Percentiles rank a stretch among this genome's conserved stretches.
Conservation (phyloP, 23 red algal species). For the Cyanidiococcus yangmingshanensis region DNA sequence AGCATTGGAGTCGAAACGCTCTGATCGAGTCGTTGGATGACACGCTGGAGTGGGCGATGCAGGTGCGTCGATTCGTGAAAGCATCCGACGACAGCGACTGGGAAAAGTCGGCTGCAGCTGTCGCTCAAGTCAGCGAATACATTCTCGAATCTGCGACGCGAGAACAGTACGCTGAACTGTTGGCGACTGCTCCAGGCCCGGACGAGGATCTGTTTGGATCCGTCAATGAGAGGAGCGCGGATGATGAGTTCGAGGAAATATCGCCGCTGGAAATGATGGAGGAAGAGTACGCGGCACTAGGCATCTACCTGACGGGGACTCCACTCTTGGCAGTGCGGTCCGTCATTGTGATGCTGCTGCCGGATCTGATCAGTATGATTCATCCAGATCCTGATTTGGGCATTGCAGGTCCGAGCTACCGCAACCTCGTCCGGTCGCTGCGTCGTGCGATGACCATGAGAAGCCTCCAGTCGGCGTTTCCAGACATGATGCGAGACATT, state of each 20-base stretch:
- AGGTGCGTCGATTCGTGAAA: constrained; percentile 9
- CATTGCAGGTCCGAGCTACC: too few relatives aligned
- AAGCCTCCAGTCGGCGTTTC: too few relatives aligned
- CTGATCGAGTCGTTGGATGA: constrained; percentile 39
- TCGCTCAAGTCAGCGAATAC: constrained; percentile 2
- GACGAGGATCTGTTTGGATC: constrained; percentile 30
- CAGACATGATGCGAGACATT: too few relatives aligned
- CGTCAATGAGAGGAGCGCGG: too few relatives aligned
- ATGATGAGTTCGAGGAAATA: constrained; percentile 28
- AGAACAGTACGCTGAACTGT: too few relatives aligned
- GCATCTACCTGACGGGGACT: constrained; percentile 58
- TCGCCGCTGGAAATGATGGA: constrained; percentile 25
- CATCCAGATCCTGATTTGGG: too few relatives aligned
- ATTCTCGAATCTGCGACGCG: constrained; percentile 33
- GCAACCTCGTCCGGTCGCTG: too few relatives aligned
- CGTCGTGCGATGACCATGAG: too few relatives aligned
- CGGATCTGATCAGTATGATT: not conserved
- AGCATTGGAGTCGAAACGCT: constrained; percentile 60
- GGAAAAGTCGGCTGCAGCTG: not conserved
- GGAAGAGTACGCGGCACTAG: constrained; percentile 42
- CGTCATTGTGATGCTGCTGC: not conserved
- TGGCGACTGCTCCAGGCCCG: too few relatives aligned
- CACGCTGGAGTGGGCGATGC: constrained; percentile 27
- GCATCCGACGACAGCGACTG: too few relatives aligned
- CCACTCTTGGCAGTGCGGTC: constrained; percentile 21